Conservation (phyloP, 2,329 filamentous ascomycete species). For the Aspergillus novoparasiticus region DNA sequence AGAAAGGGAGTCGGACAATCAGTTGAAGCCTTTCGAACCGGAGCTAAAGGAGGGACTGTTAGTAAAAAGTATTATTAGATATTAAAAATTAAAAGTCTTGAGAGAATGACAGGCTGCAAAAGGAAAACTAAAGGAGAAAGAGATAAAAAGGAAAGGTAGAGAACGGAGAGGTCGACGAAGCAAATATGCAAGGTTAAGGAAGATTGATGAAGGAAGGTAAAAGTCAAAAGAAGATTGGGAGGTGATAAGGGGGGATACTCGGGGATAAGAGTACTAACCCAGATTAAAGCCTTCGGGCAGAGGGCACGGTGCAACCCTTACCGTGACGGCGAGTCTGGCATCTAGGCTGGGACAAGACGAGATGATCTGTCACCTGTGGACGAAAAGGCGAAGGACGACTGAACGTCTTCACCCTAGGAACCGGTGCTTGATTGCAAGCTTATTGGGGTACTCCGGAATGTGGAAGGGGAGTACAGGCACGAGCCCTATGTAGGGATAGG, state of each 20-base stretch:
- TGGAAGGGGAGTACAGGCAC: slow-evolving; percentile 39
- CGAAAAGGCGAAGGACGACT: slow-evolving; percentile 47
- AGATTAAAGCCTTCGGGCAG: slow-evolving; percentile 43
- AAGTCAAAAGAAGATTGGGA: slow-evolving; percentile 12
- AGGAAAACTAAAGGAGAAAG: neutral
- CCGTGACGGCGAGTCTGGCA: slow-evolving; percentile 47
- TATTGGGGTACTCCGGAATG: slow-evolving; percentile 40
- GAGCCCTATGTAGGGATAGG: slow-evolving; percentile 44
- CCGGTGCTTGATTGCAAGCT: slow-evolving; percentile 32
- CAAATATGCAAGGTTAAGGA: slow-evolving; percentile 17
- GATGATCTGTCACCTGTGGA: slow-evolving; percentile 43
- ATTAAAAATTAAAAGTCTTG: slow-evolving; percentile 18
- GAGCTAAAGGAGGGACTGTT: slow-evolving; percentile 39
- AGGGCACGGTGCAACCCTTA: slow-evolving; percentile 47
- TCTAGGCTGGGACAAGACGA: slow-evolving; percentile 43
- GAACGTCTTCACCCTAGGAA: slow-evolving; percentile 50
- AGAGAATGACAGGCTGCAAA: slow-evolving; percentile 13
- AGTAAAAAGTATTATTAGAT: slow-evolving; percentile 29
- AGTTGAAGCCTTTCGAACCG: slow-evolving; percentile 31
- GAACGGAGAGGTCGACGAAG: slow-evolving; percentile 5
- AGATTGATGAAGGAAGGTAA: slow-evolving; percentile 15
- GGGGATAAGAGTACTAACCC: slow-evolving; percentile 42
- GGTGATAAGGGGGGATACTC: slow-evolving; percentile 27
- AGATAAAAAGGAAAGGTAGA: slow-evolving; percentile 12
- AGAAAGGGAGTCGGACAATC: slow-evolving; percentile 30